These are phyloP conservation scores for Lodderomyces beijingensis DNA, from an alignment of 1,139 yeast species.

Conservation along the genomic window DNA sequence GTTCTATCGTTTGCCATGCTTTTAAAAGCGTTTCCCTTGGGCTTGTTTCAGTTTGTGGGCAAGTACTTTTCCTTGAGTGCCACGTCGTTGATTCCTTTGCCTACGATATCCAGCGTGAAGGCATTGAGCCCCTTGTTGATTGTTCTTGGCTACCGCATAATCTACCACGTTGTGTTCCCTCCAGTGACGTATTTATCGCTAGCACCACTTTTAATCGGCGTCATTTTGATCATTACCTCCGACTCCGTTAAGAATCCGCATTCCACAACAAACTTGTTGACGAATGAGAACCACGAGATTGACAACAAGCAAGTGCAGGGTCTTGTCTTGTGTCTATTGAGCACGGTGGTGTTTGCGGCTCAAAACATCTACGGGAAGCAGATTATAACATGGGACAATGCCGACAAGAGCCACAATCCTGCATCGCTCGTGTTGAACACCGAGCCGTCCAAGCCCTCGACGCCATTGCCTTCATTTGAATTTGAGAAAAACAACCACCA, in stretches of 20 bases:
- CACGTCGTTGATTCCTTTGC: constrained; percentile 35
- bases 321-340: constrained; percentile 24
- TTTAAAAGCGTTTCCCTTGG: constrained; percentile 33
- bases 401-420: constrained; percentile 16
- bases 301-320: constrained; percentile 26
- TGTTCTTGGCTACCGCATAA: constrained; percentile 30
- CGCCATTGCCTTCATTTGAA: constrained; percentile 10
- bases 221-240: constrained; percentile 29
- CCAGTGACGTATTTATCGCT: constrained; percentile 32
- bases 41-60: constrained; percentile 36
- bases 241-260: constrained; percentile 19
- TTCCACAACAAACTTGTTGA: constrained; percentile 9
- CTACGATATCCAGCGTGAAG: constrained; percentile 38
- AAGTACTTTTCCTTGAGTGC: constrained; percentile 36
- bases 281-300: constrained; percentile 14
- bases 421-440: constrained; percentile 28
- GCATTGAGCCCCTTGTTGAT: constrained; percentile 38
- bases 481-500: not conserved
- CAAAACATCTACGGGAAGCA: constrained; percentile 43
- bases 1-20: constrained; percentile 20
- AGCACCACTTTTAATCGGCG: constrained; percentile 36
- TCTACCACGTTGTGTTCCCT: constrained; percentile 32
- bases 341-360: constrained; percentile 35
- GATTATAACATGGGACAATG: constrained; percentile 32
- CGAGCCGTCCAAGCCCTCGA: constrained; percentile 16